phyloP scores from a whole-genome alignment of 1,284 basidiomycete species.

The Ceratobasidium sp. region DNA sequence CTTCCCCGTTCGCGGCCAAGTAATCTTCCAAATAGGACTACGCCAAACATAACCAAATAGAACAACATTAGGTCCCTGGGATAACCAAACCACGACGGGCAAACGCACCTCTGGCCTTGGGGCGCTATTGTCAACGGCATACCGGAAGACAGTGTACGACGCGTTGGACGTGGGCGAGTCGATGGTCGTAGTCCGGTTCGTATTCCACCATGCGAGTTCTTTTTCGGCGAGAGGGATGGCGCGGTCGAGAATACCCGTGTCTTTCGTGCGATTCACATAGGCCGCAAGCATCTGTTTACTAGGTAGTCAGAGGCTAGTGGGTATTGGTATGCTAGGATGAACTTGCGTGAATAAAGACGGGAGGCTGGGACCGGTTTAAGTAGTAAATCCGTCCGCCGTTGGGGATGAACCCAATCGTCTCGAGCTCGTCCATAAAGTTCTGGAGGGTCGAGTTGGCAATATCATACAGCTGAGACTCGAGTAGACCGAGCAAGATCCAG shows the following conservation, averaged over 20 bases:
- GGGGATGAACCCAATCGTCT: constrained; percentile 85
- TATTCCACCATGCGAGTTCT: constrained; percentile 85
- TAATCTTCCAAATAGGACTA: constrained; percentile 71
- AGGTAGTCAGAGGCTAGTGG: background rate
- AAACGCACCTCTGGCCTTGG: constrained; percentile 85
- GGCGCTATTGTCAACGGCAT: constrained; percentile 79
- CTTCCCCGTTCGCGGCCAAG: constrained; percentile 72
- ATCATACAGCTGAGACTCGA: constrained; percentile 78
- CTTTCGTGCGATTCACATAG: constrained; percentile 69
- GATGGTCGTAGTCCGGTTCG: constrained; percentile 77
- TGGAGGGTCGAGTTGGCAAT: constrained; percentile 81
- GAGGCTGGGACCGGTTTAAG: constrained; percentile 89
- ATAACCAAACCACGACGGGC: too few relatives aligned
- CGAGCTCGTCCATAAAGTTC: constrained; percentile 94
- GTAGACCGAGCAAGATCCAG: constrained; percentile 83
- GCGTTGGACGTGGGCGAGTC: constrained; percentile 77
- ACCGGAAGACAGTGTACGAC: constrained; percentile 74
- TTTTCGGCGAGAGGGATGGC: constrained; percentile 72
- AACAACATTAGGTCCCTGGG: background rate
- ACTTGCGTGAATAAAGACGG: constrained; percentile 80
- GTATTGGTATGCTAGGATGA: background rate
- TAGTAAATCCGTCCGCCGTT: constrained; percentile 91
- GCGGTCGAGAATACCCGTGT: constrained; percentile 69
- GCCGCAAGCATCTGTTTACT: constrained; percentile 68
- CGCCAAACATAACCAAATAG: background rate